These are phyloP conservation scores for Sordariomycetes sp. DNA, from an alignment of 2,329 filamentous ascomycete species.

Conservation along the genomic window DNA sequence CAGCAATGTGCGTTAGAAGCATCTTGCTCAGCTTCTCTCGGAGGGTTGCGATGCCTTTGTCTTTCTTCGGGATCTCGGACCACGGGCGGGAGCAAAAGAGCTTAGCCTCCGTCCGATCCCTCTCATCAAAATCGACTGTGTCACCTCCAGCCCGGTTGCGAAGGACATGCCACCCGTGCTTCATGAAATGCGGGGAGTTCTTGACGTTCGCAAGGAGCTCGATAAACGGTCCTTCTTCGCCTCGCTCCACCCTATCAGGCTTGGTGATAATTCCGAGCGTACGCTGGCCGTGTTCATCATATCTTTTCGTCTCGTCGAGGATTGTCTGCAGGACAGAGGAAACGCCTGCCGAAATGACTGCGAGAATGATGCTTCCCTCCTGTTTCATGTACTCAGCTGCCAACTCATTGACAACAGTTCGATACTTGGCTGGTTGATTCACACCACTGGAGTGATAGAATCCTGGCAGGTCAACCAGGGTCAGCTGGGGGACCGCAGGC, in stretches of 20 bases:
- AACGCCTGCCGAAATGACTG: constrained; percentile 38
- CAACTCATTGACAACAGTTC: constrained; percentile 21
- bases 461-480: constrained; percentile 46
- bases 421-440: constrained; percentile 19
- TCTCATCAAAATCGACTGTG: constrained; percentile 6
- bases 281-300: constrained; percentile 32
- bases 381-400: constrained; percentile 45
- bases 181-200: constrained; percentile 15
- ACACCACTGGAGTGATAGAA: constrained; percentile 23
- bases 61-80: constrained; percentile 9
- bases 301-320: constrained; percentile 28
- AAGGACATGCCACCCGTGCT: constrained; percentile 40
- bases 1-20: no score
- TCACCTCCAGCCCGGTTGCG: constrained; percentile 31
- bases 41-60: no score
- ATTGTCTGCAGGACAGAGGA: constrained; percentile 44
- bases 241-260: constrained; percentile 31
- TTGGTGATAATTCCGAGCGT: constrained; percentile 52
- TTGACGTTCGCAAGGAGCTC: constrained; percentile 15
- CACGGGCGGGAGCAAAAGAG: constrained; percentile 17
- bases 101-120: constrained; percentile 15
- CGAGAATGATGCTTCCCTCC: constrained; percentile 47
- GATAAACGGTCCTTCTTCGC: constrained; percentile 28
- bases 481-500: constrained; percentile 38
- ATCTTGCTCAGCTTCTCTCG: no score